Evolutionary conservation across 2,329 filamentous ascomycete species (phyloP).

Genomic region (Hirsutella rhossiliensis): DNA sequence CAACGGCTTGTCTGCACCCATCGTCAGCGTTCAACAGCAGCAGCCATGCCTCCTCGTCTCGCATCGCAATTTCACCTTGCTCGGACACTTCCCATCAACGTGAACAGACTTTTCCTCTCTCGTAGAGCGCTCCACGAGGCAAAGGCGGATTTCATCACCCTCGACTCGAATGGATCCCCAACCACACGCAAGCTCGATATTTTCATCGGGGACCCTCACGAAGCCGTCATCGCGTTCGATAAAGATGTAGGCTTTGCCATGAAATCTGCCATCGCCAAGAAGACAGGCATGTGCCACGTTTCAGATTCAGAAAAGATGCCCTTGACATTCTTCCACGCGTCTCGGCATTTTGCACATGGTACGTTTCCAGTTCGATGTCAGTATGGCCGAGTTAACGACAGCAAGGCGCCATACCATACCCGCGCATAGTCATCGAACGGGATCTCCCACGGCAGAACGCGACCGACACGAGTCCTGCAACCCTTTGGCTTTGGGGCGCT

Average conservation of each 20-base stretch:
- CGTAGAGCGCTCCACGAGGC: slow-evolving; percentile 5
- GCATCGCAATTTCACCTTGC: background rate
- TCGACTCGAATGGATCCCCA: slow-evolving; percentile 3
- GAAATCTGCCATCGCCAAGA: too few species aligned
- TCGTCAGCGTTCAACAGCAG: too few species aligned
- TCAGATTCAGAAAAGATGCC: too few species aligned
- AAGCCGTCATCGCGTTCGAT: too few species aligned
- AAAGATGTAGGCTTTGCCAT: too few species aligned
- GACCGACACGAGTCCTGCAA: slow-evolving; percentile 5
- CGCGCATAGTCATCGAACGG: slow-evolving; percentile 4
- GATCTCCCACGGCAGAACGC: slow-evolving; percentile 6
- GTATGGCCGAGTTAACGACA: background rate
- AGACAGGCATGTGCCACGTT: too few species aligned
- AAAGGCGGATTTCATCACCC: slow-evolving; percentile 5
- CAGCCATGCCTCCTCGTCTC: slow-evolving; percentile 2
- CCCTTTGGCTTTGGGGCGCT: slow-evolving; percentile 9
- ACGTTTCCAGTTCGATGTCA: too few species aligned
- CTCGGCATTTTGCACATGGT: too few species aligned
- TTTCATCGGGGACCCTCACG: background rate
- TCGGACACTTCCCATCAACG: background rate
- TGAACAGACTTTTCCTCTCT: background rate
- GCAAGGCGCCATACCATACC: slow-evolving; percentile 3
- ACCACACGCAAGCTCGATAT: slow-evolving; percentile 4
- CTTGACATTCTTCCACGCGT: too few species aligned
- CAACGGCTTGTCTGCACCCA: too few species aligned